These are phyloP conservation scores for Pyricularia sp. DNA, from an alignment of 2,329 filamentous ascomycete genomes.

Conservation along the genomic window DNA sequence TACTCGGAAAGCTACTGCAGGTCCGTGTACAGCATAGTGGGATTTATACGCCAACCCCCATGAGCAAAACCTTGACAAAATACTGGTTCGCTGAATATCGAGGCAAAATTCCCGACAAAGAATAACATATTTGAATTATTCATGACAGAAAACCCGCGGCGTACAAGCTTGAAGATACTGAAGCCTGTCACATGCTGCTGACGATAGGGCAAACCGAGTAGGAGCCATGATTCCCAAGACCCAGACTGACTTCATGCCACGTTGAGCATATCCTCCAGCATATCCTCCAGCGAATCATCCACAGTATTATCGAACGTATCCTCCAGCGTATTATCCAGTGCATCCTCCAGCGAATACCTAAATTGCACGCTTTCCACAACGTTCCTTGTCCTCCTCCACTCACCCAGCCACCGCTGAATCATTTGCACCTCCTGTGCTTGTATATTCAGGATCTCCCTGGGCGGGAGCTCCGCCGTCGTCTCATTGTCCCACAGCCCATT, in stretches of 20 bases:
- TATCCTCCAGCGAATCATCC: background rate
- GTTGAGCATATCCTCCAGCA: background rate
- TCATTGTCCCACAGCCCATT: conserved; percentile 51
- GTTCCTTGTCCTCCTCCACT: conserved; percentile 5
- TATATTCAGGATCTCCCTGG: background rate
- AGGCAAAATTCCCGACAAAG: too few species aligned
- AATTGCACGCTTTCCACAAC: background rate
- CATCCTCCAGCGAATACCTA: background rate
- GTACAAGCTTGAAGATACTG: background rate
- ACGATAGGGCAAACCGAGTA: background rate
- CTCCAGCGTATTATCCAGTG: background rate
- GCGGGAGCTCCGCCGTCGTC: conserved; percentile 20
- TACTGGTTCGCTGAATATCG: too few species aligned
- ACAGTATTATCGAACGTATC: too few species aligned
- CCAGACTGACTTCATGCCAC: background rate
- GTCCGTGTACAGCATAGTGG: background rate
- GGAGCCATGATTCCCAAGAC: background rate
- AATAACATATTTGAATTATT: too few species aligned
- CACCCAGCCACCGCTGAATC: conserved; percentile 9
- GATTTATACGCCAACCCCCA: background rate
- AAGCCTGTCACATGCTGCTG: background rate
- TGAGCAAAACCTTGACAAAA: background rate
- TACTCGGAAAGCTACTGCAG: background rate
- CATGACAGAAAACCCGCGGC: too few species aligned
- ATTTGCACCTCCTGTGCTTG: conserved; percentile 10